phyloP scores from a whole-genome alignment of 1,284 basidiomycete genomes.

The Apiotrichum gamsii region DNA sequence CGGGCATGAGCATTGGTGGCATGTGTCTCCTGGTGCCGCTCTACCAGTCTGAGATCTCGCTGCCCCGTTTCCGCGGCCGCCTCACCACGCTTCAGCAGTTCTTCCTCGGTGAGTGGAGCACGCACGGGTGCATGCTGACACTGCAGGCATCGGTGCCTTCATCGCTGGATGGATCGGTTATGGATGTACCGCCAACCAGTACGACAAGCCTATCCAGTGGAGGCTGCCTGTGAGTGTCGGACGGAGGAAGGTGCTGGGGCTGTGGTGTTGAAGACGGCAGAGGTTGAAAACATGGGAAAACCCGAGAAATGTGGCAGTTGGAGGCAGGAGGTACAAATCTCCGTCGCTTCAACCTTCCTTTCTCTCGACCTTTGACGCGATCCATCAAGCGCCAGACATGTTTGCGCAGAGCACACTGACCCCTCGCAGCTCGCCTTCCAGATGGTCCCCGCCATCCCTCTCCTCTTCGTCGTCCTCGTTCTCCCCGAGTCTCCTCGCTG shows the following conservation, averaged over 20 bases:
- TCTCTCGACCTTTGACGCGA: no score
- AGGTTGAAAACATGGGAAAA: no score
- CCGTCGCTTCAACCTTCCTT: no score
- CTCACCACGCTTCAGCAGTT: constrained; percentile 60
- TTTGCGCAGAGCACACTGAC: no score
- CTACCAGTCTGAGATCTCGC: constrained; percentile 57
- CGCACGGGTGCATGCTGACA: constrained; percentile 26
- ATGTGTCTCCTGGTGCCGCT: constrained; percentile 52
- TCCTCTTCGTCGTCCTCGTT: constrained; percentile 55
- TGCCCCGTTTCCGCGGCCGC: constrained; percentile 58
- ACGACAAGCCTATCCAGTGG: constrained; percentile 2
- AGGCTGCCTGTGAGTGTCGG: constrained; percentile 6
- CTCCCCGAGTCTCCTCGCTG: constrained; percentile 55
- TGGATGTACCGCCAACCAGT: neutral
- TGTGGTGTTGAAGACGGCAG: no score
- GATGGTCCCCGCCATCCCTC: constrained; percentile 51
- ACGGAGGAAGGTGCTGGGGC: no score
- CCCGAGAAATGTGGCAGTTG: no score
- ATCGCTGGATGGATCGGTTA: constrained; percentile 8
- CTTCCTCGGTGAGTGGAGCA: constrained; percentile 39
- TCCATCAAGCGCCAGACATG: no score
- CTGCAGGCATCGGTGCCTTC: constrained; percentile 50
- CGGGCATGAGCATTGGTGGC: constrained; percentile 53
- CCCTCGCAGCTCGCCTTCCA: constrained; percentile 2
- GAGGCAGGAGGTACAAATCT: no score